phyloP scores from a whole-genome alignment of 352 stramenopile genomes.

The Globisporangium paddicum region DNA sequence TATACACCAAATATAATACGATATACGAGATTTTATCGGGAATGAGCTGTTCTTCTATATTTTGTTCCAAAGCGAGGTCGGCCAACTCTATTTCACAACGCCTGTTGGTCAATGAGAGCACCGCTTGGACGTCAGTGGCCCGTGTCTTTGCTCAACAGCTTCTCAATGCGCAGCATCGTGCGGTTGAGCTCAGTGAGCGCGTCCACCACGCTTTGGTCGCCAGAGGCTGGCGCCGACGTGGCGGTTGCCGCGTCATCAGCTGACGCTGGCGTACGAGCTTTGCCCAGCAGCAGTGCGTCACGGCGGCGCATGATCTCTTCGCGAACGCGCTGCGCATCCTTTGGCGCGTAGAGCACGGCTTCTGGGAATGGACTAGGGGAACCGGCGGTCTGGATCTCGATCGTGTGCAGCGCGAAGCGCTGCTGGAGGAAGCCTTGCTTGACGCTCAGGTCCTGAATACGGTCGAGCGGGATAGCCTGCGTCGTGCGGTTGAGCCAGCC shows the following conservation, averaged over 20 bases:
- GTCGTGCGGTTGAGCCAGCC: slow-evolving; percentile 33
- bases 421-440: slow-evolving; percentile 30
- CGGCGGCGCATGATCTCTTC: slow-evolving; percentile 38
- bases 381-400: slow-evolving; percentile 35
- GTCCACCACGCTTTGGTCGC: slow-evolving; percentile 1
- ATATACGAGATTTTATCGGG: too few relatives aligned
- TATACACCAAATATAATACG: too few relatives aligned
- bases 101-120: background rate
- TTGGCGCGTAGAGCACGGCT: slow-evolving; percentile 18
- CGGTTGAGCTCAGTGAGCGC: slow-evolving; percentile 14
- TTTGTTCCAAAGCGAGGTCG: too few relatives aligned
- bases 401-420: slow-evolving; percentile 21
- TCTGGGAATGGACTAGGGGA: slow-evolving; percentile 19
- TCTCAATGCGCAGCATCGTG: slow-evolving; percentile 14
- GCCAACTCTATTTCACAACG: too few relatives aligned
- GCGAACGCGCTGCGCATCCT: slow-evolving; percentile 23
- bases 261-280: background rate
- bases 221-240: background rate
- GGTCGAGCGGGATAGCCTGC: slow-evolving; percentile 36
- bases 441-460: slow-evolving; percentile 40
- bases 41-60: too few relatives aligned
- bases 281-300: slow-evolving; percentile 23
- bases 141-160: background rate
- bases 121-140: too few relatives aligned
- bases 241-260: background rate